Conservation (phyloP, 2,329 filamentous ascomycete species). For the Sporothrix dimorphospora region DNA sequence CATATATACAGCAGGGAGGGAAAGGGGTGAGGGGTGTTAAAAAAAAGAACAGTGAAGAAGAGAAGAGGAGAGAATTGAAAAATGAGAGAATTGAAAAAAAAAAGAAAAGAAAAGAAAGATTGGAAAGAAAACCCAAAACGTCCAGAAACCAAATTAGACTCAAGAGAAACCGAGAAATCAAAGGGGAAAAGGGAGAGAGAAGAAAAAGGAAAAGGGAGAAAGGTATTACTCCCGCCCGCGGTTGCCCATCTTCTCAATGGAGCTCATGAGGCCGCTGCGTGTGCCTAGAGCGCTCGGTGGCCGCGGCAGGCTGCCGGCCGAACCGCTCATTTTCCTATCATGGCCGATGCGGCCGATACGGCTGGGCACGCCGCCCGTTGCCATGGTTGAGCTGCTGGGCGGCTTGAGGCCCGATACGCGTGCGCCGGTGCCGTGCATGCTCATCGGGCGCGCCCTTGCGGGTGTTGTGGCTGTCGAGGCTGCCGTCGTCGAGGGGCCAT, state of each 20-base stretch:
- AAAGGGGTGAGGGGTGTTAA: conserved; percentile 8
- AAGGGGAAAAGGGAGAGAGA: not conserved
- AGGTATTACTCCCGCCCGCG: conserved; percentile 46
- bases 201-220: not conserved
- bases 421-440: conserved; percentile 32
- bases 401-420: conserved; percentile 60
- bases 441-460: conserved; percentile 32
- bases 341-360: conserved; percentile 51
- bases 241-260: conserved; percentile 85
- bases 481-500: conserved; percentile 24
- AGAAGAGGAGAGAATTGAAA: not conserved
- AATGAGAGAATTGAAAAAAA: too few relatives aligned
- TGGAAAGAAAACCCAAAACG: not conserved
- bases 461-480: conserved; percentile 36
- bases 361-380: conserved; percentile 47
- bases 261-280: conserved; percentile 77
- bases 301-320: conserved; percentile 48
- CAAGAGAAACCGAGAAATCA: not conserved
- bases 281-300: conserved; percentile 53
- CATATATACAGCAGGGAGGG: conserved; percentile 25
- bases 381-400: conserved; percentile 51
- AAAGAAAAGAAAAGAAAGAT: not conserved
- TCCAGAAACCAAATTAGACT: conserved; percentile 4
- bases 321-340: conserved; percentile 50
- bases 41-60: conserved; percentile 5